These are phyloP conservation scores for Ampelomyces quisqualis DNA, from an alignment of 2,329 filamentous ascomycete genomes.

Conservation along the genomic window DNA sequence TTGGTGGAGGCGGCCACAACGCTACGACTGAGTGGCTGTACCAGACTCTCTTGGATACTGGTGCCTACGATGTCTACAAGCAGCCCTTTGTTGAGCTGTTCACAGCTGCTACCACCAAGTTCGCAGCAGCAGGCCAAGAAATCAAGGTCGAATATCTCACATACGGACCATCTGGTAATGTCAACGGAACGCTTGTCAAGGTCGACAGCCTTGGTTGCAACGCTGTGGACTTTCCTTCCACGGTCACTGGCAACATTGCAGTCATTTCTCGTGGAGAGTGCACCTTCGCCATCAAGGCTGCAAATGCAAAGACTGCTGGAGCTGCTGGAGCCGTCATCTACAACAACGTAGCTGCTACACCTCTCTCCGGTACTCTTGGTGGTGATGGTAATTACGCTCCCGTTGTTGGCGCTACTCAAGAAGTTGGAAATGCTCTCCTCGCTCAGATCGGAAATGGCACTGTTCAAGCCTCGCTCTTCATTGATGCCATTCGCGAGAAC, in stretches of 20 bases:
- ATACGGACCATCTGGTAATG: conserved; percentile 65
- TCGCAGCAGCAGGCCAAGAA: conserved; percentile 26
- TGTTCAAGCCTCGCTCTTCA: conserved; percentile 36
- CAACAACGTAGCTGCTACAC: conserved; percentile 62
- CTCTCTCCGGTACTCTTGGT: conserved; percentile 67
- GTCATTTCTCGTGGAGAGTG: conserved; percentile 68
- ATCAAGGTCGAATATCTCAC: conserved; percentile 35
- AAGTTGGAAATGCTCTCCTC: conserved; percentile 59
- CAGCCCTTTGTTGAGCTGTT: conserved; percentile 41
- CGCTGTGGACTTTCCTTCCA: conserved; percentile 59
- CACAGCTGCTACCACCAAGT: conserved; percentile 30
- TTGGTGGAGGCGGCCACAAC: conserved; percentile 40
- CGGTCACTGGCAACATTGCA: conserved; percentile 63
- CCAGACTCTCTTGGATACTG: conserved; percentile 30
- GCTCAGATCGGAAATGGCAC: conserved; percentile 53
- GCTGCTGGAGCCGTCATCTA: conserved; percentile 70
- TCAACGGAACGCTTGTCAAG: conserved; percentile 61
- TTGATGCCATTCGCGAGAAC: conserved; percentile 50
- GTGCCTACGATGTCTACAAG: conserved; percentile 39
- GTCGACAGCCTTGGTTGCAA: conserved; percentile 65
- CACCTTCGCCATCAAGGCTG: conserved; percentile 67
- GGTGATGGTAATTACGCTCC: conserved; percentile 58
- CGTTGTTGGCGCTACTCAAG: conserved; percentile 65
- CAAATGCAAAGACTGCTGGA: conserved; percentile 64
- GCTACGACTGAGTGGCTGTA: conserved; percentile 38